phyloP scores from a whole-genome alignment of 257 asterid genomes.

The Ballota nigra region DNA sequence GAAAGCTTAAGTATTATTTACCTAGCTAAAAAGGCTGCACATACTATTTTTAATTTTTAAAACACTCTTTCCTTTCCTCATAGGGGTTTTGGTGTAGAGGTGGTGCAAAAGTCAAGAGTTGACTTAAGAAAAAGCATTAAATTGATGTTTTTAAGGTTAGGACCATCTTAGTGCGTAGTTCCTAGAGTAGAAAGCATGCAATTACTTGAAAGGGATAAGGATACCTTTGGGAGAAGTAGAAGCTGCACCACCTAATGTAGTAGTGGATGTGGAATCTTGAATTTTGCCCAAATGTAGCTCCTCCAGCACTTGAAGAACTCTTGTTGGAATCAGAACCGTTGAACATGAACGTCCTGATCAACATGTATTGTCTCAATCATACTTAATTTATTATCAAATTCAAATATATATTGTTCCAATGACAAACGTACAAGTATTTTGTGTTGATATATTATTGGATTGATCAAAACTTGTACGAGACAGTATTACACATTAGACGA shows the following conservation, averaged over 20 bases:
- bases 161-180: not conserved
- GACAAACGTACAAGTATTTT: too few relatives aligned
- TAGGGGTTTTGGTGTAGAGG: too few relatives aligned
- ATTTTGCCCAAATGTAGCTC: constrained; percentile 47
- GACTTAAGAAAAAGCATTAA: not conserved
- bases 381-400: too few relatives aligned
- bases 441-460: too few relatives aligned
- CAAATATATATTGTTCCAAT: too few relatives aligned
- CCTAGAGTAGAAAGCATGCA: not conserved
- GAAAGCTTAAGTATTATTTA: too few relatives aligned
- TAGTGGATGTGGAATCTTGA: constrained; percentile 36
- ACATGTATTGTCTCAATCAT: not conserved
- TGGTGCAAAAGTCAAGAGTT: not conserved
- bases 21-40: not conserved
- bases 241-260: too few relatives aligned
- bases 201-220: not conserved
- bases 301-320: constrained; percentile 71
- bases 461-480: too few relatives aligned
- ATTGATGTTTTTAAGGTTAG: constrained; percentile 15
- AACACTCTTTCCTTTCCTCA: too few relatives aligned
- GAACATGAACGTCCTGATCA: constrained; percentile 55
- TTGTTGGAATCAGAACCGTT: constrained; percentile 76
- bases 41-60: too few relatives aligned
- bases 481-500: too few relatives aligned
- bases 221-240: constrained; percentile 26